Base-by-base conservation (phyloP, 208 protist genomes). In the Leishmania braziliensis region DNA sequence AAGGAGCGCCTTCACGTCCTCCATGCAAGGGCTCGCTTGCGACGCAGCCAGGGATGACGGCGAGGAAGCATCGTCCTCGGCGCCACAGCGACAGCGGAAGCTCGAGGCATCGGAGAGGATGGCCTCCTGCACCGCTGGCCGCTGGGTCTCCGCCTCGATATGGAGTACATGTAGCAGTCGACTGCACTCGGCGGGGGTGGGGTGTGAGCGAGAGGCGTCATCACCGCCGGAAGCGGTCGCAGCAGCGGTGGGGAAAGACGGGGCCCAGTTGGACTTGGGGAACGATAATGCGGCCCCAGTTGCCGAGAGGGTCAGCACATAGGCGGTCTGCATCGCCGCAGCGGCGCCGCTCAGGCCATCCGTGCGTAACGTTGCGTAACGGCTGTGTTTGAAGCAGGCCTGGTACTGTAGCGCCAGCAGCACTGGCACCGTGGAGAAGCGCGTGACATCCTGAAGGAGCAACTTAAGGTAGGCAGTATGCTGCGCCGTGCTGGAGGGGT, bases 321-420 rank as follows among this genome's bases (percentile, higher is more conserved):
- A 84, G 74, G 56, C 74, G 43, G 58, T 71, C 56, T 76, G 71
- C 82, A 77, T 81, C 63, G 78, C 51, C 46, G 43, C 70, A 18
- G 79, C 51, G 26, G 71, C 81, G 48, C 23, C 51, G 74, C 36
- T 20, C 26, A 39, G 39, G 68, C 75, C 69, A 56, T 63, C 53
- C 66, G 71, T 29, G 66, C 51, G 77, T 75, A 14, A 74, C 68
- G 46, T 81, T 33, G 58, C 77, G 78, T 75, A 91, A 46, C 81
- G 75, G 65, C 77, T 83, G 48, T 56, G 74, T 29, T 48, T 53
- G 54, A 75, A 75, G 65, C 50, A 78, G 8, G 65, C 86, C 56
- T 84, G 84, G 63, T 88, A 86, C 78, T 89, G 86, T 72, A 87
- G 58, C 18, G 83, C 84, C 14, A 92, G 76, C 26, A 92, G 70